Evolutionary conservation across 805 yeast species (phyloP), one percentile per base, ranked within the genome.

Genomic region (Yamadazyma endophytica): DNA sequence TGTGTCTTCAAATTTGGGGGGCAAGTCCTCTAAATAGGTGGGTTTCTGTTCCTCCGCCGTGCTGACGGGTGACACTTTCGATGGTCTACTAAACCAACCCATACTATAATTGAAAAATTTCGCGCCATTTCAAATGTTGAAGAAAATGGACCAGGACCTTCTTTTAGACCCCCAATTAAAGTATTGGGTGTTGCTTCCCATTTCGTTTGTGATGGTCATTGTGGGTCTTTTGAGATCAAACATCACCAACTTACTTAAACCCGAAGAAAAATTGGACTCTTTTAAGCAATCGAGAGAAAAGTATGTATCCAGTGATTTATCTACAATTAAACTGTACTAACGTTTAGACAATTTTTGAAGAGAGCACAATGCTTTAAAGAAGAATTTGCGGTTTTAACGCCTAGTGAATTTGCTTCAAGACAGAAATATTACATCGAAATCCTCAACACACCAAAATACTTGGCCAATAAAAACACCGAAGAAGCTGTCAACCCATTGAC

Each of bases 141-240:
- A 12, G 14, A 13, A 16, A 13, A 32, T 32, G 28, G n/a, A 31
- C 11, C 48, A 48, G 20, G 68, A 62, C 28, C 50, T 62, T 21
- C 32, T 79, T 11, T 62, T 90, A 27, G 97, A 90, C 50, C 95
- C 96, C 4, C 73, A 75, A 32, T 66, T 92, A 39, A 81, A 83
- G 52, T 73, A 78, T 46, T 90, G 97, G 97, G 97, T 88, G 18
- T 64, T 92, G 12, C 55, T 87, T 21, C 98, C 98, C 15, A 89
- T 92, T 26, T 77, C 95, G 5, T 52, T 82, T 13, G 95, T 88
- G 13, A 88, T 92, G 95, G 80, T 92, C 8, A 58, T 89, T 35
- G 87, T 87, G 4, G 96, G 96, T 6, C 56, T 90, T 13, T 56
- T 87, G 17, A 70, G 96, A 34, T 79, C 83, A 32, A 77, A 80